Evolutionary conservation across 176 grass and related monocot species (phyloP), one percentile per base, ranked within the genome.

Genomic region (Eleusine coracana): DNA sequence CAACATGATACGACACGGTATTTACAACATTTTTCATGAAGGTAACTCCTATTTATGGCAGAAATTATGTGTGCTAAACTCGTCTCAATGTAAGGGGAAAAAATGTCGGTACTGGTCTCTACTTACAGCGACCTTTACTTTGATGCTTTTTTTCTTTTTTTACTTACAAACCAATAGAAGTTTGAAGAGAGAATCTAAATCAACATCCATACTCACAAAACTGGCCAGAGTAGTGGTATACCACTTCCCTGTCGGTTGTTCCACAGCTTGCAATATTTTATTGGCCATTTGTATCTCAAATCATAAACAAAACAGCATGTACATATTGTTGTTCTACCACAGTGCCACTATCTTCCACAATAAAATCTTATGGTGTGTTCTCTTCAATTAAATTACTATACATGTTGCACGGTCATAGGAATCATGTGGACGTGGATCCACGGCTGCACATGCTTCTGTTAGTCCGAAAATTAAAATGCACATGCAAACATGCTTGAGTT

Each of bases 381-480:
- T 68, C 21, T 75, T 23, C 66, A 17, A 68, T 41, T 23, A 42
- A 34, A 59, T 25, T 64, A 64, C 25, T 14, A 31, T 64, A 29
- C 60, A 64, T 36, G 13, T 50, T 40, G 68, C 18, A 13, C 55
- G 55, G 54, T 85, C 72, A 18, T 83, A 83, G 31, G 72, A 55
- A 58, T 85, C 64, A 20, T 66, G 12, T 38, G 68, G n/a, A 31
- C 34, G 66, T 42, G 66, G 77, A 71, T 21, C 56, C 66, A 80
- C 46, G 28, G 10, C 29, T 67, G 45, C 28, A 76, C 71, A 81
- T 80, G 40, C 10, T 51, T 18, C 9, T 68, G 20, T 55, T 51
- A 38, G 11, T 28, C 38, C 23, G 15, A 42, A 59, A 62, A 42
- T 3, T 59, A 62, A 61, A 25, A 67, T 34, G 51, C 62, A 59